Evolutionary conservation across 352 stramenopile species (phyloP), one percentile per base, ranked within the genome.

Genomic region (Phytophthora hibernalis): DNA sequence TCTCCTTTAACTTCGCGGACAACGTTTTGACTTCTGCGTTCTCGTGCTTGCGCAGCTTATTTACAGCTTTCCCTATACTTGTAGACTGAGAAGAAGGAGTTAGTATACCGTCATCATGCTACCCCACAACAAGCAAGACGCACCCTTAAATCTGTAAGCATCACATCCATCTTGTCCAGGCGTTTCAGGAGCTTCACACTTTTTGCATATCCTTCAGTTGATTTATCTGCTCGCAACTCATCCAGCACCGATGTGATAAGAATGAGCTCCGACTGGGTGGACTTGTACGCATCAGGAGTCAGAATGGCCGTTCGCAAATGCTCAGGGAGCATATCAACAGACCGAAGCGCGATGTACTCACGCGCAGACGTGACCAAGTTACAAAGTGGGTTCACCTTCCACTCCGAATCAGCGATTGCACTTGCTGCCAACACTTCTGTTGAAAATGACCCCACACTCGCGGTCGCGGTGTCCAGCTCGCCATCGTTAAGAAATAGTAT

Each of bases 41-140:
- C 10, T 85, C 74, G 48, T 96, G 78, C 58, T 95, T 96, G 18
- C 86, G 82, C 18, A 96, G 69, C 60, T 93, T 94, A 72, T 94
- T 93, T 3, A 96, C 79, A 43, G 80, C 77, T 71, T 95, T 95
- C 12, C 87, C 87, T 48, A 96, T 94, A 45, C 86, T 93, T 2
- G 89, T 96, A 12, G 83, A 85, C 85, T 93, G 48, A 22, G 65
- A 0, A 53, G 16, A 48, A 44, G 4, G 42, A 48, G 12, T 71
- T 48, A 72, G 42, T 59, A 49, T 50, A 38, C 30, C 30, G 13
- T n/a, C 20, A 42, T 20, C 49, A 35, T n/a, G n/a, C 21, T 40
- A 28, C 53, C 12, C 26, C 11, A 28, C 6, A 49, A 47, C 16
- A 37, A 42, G 5, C 12, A 26, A 38, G 2, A 55, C 77, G 66